Percentiles rank a stretch among this genome's conserved stretches.
phyloP scores from a whole-genome alignment of 192 early-diverging fungal species.

The Phycomyces nitens region DNA sequence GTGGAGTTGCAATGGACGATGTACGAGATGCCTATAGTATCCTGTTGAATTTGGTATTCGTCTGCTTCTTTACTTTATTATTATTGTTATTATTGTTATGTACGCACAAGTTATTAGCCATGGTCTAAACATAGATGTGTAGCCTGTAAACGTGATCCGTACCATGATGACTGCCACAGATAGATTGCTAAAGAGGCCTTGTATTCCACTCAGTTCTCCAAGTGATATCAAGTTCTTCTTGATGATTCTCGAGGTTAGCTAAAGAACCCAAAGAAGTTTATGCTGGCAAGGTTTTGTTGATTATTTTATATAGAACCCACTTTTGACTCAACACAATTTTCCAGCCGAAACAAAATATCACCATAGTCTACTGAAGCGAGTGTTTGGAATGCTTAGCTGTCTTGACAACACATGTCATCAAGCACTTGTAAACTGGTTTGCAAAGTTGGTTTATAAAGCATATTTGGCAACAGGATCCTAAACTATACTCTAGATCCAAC shows the following conservation, averaged over 20 bases:
- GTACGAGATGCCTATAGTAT: slow-evolving; percentile 62
- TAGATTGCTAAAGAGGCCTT: slow-evolving; percentile 63
- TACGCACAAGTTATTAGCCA: not conserved
- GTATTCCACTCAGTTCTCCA: slow-evolving; percentile 28
- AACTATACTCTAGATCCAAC: slow-evolving; percentile 42
- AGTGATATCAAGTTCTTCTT: slow-evolving; percentile 80
- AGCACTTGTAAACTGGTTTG: slow-evolving; percentile 80
- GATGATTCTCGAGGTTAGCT: slow-evolving; percentile 75
- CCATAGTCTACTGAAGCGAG: slow-evolving; percentile 78
- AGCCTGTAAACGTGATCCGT: slow-evolving; percentile 59
- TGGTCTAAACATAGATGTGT: not conserved
- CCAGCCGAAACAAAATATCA: slow-evolving; percentile 77
- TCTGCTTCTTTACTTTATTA: not conserved
- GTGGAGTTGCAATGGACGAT: slow-evolving; percentile 60
- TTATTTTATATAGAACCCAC: slow-evolving; percentile 62
- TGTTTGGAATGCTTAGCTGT: slow-evolving; percentile 79
- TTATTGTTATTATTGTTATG: not conserved
- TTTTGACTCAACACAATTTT: slow-evolving; percentile 71
- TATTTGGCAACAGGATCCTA: not conserved
- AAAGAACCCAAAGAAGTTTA: too few species aligned
- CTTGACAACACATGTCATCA: slow-evolving; percentile 85
- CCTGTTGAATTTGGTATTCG: slow-evolving; percentile 54
- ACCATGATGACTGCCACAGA: slow-evolving; percentile 78
- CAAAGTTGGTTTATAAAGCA: slow-evolving; percentile 54
- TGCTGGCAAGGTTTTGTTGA: not conserved